A percentile compares a stretch with the other conserved stretches of the same genome.
Conservation (phyloP, 805 yeast genomes). For the Metschnikowia lunata region DNA sequence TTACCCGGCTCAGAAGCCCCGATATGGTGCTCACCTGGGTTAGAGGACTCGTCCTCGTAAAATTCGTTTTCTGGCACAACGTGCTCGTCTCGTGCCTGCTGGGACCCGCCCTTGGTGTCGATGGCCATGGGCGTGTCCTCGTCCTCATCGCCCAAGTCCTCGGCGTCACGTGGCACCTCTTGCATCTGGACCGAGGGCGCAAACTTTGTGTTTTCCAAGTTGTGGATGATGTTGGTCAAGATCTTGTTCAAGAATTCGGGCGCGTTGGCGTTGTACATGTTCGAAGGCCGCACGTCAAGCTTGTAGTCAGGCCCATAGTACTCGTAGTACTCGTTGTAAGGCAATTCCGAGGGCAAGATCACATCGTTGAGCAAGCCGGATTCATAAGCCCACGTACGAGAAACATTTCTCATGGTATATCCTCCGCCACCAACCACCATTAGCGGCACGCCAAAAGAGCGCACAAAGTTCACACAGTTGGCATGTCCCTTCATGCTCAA, state of each 20-base stretch:
- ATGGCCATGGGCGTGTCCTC: slow-evolving; percentile 77
- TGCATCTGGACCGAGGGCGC: slow-evolving; percentile 97
- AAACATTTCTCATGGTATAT: slow-evolving; percentile 94
- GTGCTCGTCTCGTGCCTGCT: slow-evolving; percentile 71
- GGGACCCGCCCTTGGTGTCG: slow-evolving; percentile 90
- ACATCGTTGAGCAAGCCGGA: slow-evolving; percentile 83
- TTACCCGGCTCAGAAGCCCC: slow-evolving; percentile 10
- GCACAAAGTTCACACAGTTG: slow-evolving; percentile 86
- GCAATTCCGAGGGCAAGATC: slow-evolving; percentile 69
- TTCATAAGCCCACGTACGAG: slow-evolving; percentile 93
- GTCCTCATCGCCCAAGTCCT: slow-evolving; percentile 79
- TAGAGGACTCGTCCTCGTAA: slow-evolving; percentile 60
- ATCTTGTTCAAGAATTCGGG: slow-evolving; percentile 89
- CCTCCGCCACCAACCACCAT: slow-evolving; percentile 98
- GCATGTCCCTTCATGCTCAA: slow-evolving; percentile 93
- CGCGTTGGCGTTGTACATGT: slow-evolving; percentile 94
- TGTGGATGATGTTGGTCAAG: slow-evolving; percentile 67
- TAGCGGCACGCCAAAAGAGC: slow-evolving; percentile 80
- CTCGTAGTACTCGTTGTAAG: slow-evolving; percentile 94
- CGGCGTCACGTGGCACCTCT: slow-evolving; percentile 83
- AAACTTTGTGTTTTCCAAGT: slow-evolving; percentile 83
- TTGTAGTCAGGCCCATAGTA: slow-evolving; percentile 97
- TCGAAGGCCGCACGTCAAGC: slow-evolving; percentile 89
- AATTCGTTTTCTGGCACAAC: slow-evolving; percentile 74
- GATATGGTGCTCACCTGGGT: slow-evolving; percentile 32